Conservation (phyloP, 2,329 filamentous ascomycete species). For the Paecilomyces sp. region DNA sequence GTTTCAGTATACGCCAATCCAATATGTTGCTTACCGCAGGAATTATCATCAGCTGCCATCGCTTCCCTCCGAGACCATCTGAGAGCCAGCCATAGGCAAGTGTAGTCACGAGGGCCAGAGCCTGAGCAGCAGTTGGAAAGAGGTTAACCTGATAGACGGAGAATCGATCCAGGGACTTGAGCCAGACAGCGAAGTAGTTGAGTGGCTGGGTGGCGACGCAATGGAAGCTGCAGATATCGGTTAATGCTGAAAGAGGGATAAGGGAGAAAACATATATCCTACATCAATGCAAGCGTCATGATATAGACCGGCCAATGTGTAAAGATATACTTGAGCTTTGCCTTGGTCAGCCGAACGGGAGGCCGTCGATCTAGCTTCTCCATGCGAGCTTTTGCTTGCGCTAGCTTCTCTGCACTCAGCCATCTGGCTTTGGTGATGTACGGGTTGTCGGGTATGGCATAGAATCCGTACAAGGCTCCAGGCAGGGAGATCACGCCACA, state of each 20-base stretch:
- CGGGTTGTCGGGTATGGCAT: constrained; percentile 26
- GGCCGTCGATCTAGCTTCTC: constrained; percentile 6
- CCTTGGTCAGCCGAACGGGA: constrained; percentile 7
- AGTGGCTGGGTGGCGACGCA: constrained; percentile 12
- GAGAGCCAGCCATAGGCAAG: constrained; percentile 12
- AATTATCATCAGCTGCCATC: constrained; percentile 9
- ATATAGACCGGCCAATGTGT: constrained; percentile 11
- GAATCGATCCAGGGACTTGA: constrained; percentile 12
- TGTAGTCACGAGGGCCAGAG: constrained; percentile 8
- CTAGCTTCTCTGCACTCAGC: constrained; percentile 6
- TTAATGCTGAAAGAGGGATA: not conserved
- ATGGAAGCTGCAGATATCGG: constrained; percentile 3
- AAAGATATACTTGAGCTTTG: constrained; percentile 10
- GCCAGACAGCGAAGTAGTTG: constrained; percentile 13
- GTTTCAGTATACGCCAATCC: not conserved
- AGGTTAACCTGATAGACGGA: constrained; percentile 14
- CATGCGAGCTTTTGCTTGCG: constrained; percentile 5
- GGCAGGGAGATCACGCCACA: constrained; percentile 22
- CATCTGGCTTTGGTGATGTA: constrained; percentile 18
- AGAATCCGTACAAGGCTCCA: constrained; percentile 18
- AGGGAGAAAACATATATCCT: not conserved
- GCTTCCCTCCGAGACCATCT: constrained; percentile 10
- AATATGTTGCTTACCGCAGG: constrained; percentile 6
- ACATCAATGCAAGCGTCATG: constrained; percentile 10
- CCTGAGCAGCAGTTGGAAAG: constrained; percentile 11